Conservation (phyloP, 1,284 basidiomycete genomes). For the Apiotrichum gracile region DNA sequence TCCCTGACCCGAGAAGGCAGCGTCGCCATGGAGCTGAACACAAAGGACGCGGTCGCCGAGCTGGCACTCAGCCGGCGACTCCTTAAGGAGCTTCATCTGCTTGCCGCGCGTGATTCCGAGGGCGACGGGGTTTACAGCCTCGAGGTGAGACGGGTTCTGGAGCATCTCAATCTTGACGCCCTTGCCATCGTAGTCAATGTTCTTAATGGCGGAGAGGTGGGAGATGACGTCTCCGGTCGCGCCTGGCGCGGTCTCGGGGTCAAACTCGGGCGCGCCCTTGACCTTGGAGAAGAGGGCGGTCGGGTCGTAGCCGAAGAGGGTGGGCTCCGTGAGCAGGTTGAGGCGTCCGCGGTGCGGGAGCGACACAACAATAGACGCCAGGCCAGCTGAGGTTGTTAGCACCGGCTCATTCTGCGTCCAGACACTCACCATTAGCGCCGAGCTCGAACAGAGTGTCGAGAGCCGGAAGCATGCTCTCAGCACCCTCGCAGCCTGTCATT, state of each 20-base stretch:
- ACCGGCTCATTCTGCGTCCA: too few relatives aligned
- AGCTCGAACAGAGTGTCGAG: constrained; percentile 66
- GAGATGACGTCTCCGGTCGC: constrained; percentile 79
- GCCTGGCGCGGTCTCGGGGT: constrained; percentile 56
- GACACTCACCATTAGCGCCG: constrained; percentile 56
- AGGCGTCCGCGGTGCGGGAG: constrained; percentile 70
- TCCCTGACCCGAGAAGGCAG: constrained; percentile 82
- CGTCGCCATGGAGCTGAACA: constrained; percentile 83
- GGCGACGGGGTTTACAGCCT: constrained; percentile 77
- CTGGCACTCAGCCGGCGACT: constrained; percentile 58
- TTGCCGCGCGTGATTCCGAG: constrained; percentile 85
- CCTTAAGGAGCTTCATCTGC: constrained; percentile 74
- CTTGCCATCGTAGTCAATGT: constrained; percentile 45
- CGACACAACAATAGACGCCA: constrained; percentile 62
- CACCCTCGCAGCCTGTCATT: constrained; percentile 57
- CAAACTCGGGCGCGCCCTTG: constrained; percentile 64
- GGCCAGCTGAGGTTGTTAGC: constrained; percentile 52
- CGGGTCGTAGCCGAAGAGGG: constrained; percentile 61
- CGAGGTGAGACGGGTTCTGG: constrained; percentile 83
- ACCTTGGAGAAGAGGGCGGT: constrained; percentile 76
- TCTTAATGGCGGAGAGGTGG: constrained; percentile 58
- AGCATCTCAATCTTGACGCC: constrained; percentile 65
- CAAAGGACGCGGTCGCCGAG: constrained; percentile 80
- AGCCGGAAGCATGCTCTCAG: constrained; percentile 82
- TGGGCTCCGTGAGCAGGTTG: constrained; percentile 66